Evolutionary conservation across 352 stramenopile species (phyloP).

Genomic region (Phytophthora vignae): DNA sequence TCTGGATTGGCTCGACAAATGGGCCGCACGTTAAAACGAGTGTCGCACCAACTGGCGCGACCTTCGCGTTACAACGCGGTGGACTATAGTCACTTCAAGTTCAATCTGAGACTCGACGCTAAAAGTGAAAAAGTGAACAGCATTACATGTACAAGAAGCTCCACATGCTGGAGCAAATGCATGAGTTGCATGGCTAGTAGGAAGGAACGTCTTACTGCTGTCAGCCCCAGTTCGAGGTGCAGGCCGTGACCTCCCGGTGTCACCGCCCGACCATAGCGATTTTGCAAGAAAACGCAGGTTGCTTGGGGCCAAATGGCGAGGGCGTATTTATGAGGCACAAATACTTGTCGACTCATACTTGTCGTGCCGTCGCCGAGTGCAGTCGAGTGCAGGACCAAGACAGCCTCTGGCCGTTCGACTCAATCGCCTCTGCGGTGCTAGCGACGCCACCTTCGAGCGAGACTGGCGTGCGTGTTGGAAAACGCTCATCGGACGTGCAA

Average conservation of each 20-base stretch:
- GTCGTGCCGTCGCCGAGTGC: conserved; percentile 2
- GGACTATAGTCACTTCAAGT: background rate
- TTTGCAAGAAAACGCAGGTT: conserved; percentile 29
- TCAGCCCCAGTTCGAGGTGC: background rate
- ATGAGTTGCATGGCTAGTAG: no score
- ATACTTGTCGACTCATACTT: background rate
- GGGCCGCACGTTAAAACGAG: background rate
- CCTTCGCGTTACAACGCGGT: background rate
- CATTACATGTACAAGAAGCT: no score
- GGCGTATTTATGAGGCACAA: conserved; percentile 11
- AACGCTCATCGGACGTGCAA: background rate
- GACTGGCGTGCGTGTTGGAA: background rate
- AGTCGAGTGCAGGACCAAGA: background rate
- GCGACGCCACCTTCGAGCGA: background rate
- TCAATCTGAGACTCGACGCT: background rate
- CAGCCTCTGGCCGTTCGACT: background rate
- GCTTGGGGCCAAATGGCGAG: conserved; percentile 18
- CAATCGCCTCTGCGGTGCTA: background rate
- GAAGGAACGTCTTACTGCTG: no score
- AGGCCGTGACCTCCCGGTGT: conserved; percentile 18
- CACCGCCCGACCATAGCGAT: background rate
- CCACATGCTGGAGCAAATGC: no score
- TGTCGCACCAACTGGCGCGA: background rate
- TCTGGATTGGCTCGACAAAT: background rate
- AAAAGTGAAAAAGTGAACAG: no score